Evolutionary conservation across 148 eudicot species (phyloP).

Genomic region (Rhododendron griersonianum): DNA sequence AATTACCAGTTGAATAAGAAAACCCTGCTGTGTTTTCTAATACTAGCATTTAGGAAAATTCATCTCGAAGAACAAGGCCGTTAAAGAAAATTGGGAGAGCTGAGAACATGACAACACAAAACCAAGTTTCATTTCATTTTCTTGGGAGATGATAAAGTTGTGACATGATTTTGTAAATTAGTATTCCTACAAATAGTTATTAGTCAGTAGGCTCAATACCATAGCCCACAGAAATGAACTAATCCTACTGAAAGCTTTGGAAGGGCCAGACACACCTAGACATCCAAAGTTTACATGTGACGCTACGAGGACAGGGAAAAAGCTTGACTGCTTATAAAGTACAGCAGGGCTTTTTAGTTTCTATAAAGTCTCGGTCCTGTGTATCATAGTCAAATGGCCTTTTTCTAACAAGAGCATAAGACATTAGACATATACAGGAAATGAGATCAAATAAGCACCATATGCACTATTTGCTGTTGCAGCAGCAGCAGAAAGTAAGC

Average conservation of each 20-base stretch:
- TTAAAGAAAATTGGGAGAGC: not conserved
- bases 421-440: not conserved
- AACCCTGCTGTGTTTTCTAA: not conserved
- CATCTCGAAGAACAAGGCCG: not conserved
- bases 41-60: not conserved
- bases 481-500: slow-evolving; percentile 95
- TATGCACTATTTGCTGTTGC: slow-evolving; percentile 88
- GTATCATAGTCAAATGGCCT: not conserved
- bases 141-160: not conserved
- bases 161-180: not conserved
- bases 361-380: not conserved
- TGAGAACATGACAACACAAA: not conserved
- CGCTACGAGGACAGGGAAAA: not conserved
- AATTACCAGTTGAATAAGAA: not conserved
- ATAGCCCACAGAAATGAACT: not conserved
- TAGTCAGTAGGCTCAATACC: not conserved
- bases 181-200: not conserved
- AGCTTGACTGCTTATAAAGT: not conserved
- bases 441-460: slow-evolving; percentile 38
- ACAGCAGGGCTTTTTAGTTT: not conserved
- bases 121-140: not conserved
- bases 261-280: not conserved
- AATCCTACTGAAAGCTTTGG: not conserved
- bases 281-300: not conserved
- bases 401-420: not conserved